Evolutionary conservation across 129 eudicot species (phyloP).

Genomic region (Artemisia argyi): DNA sequence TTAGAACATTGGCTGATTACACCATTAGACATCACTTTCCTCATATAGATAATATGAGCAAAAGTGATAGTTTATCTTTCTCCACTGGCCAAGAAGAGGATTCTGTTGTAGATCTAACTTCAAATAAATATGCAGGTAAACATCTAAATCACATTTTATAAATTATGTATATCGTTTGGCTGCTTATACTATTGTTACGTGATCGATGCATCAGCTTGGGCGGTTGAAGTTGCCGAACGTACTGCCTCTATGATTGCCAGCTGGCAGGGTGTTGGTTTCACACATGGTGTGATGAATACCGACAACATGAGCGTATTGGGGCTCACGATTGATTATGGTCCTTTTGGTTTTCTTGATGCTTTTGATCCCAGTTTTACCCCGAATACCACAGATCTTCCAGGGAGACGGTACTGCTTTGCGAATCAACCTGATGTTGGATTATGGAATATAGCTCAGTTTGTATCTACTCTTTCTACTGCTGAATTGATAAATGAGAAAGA

Average conservation of each 20-base stretch:
- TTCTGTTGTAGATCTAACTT: conserved; percentile 81
- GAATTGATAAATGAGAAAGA: conserved; percentile 72
- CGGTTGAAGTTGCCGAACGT: conserved; percentile 89
- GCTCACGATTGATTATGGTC: conserved; percentile 96
- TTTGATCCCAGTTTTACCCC: conserved; percentile 99
- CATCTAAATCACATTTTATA: not conserved
- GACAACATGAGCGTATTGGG: conserved; percentile 99
- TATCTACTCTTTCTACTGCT: conserved; percentile 74
- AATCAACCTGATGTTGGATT: conserved; percentile 98
- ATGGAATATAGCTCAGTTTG: conserved; percentile 95
- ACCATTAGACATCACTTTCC: conserved; percentile 90
- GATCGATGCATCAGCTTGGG: conserved; percentile 71
- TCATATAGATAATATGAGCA: conserved; percentile 79
- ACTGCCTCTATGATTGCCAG: conserved; percentile 86
- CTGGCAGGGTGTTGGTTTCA: conserved; percentile 99
- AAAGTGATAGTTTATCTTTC: conserved; percentile 76
- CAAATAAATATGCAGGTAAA: conserved; percentile 95
- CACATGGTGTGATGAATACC: conserved; percentile 96
- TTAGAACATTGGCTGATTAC: conserved; percentile 85
- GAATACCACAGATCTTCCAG: conserved; percentile 98
- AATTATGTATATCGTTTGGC: conserved; percentile 2
- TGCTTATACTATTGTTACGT: conserved; percentile 3
- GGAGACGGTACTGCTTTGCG: conserved; percentile 96
- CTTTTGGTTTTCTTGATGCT: conserved; percentile 98
- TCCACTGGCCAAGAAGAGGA: conserved; percentile 70